Percentiles rank a stretch among this genome's conserved stretches.
These are phyloP conservation scores for Neckera pumila DNA, from an alignment of 225 moss, liverwort and hornwort genomes.

Conservation along the genomic window DNA sequence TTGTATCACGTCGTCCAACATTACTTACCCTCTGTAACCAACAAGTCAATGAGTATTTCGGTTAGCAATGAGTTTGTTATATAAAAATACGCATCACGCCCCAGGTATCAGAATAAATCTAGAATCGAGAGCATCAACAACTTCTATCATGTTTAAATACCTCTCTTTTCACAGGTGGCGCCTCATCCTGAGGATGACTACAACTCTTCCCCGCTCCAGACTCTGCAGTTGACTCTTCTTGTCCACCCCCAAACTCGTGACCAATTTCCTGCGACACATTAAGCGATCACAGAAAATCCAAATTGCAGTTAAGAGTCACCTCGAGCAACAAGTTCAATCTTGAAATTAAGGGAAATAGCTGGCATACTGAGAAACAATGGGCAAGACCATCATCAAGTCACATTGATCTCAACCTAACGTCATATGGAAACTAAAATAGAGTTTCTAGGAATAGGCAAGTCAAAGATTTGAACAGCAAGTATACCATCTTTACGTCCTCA, in stretches of 20 bases:
- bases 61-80: background rate
- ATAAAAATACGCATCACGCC: background rate
- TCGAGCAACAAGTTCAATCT: background rate
- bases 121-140: background rate
- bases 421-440: background rate
- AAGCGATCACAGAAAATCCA: background rate
- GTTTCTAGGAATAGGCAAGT: background rate
- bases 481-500: constrained; percentile 24
- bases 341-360: background rate
- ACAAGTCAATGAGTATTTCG: background rate
- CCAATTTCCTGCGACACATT: constrained; percentile 19
- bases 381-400: background rate
- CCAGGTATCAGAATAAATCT: background rate
- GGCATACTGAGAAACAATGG: background rate
- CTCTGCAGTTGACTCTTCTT: constrained; percentile 5
- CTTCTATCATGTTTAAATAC: background rate
- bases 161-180: constrained; percentile 7
- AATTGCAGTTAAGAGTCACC: background rate
- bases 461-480: background rate
- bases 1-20: background rate
- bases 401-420: background rate
- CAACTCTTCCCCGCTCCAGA: constrained; percentile 10
- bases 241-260: background rate
- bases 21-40: background rate
- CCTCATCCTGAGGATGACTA: background rate